These are phyloP conservation scores for Ramalina intermedia DNA, from an alignment of 495 filamentous ascomycete genomes.

Conservation along the genomic window DNA sequence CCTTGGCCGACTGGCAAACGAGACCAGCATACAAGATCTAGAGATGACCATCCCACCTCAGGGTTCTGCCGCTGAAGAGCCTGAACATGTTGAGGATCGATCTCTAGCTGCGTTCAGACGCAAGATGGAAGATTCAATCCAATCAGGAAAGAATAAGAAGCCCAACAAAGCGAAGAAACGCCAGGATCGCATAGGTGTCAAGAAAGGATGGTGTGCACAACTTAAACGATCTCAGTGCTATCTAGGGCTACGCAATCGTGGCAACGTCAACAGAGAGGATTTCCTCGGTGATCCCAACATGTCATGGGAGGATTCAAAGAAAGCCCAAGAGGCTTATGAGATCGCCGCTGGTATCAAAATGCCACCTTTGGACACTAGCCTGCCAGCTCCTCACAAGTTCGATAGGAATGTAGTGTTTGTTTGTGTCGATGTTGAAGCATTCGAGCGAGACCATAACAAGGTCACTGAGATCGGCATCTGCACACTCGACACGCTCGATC, in stretches of 20 bases:
- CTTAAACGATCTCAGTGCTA: conserved; percentile 53
- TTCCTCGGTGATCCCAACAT: conserved; percentile 10
- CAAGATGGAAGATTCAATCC: conserved; percentile 29
- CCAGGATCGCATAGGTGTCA: conserved; percentile 30
- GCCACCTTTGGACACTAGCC: conserved; percentile 20
- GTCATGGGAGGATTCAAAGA: conserved; percentile 16
- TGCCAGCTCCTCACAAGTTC: conserved; percentile 31
- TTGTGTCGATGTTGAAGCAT: conserved; percentile 68
- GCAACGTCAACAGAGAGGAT: conserved; percentile 5
- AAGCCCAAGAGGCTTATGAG: conserved; percentile 10
- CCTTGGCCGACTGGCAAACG: conserved; percentile 38
- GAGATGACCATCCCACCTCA: conserved; percentile 20
- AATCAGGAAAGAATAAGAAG: conserved; percentile 31
- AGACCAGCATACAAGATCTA: conserved; percentile 21
- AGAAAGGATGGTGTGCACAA: conserved; percentile 31
- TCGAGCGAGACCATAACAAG: conserved; percentile 43
- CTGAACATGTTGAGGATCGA: conserved; percentile 13
- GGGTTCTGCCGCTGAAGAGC: conserved; percentile 1
- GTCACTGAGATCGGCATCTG: conserved; percentile 83
- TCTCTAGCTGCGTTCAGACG: conserved; percentile 31
- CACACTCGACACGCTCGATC: conserved; percentile 57
- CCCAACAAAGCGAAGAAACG: conserved; percentile 35
- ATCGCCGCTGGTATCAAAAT: conserved; percentile 8
- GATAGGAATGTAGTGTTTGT: conserved; percentile 52
- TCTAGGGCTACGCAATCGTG: conserved; percentile 41